Conservation (phyloP, 495 filamentous ascomycete species). For the Lindgomyces ingoldianus region DNA sequence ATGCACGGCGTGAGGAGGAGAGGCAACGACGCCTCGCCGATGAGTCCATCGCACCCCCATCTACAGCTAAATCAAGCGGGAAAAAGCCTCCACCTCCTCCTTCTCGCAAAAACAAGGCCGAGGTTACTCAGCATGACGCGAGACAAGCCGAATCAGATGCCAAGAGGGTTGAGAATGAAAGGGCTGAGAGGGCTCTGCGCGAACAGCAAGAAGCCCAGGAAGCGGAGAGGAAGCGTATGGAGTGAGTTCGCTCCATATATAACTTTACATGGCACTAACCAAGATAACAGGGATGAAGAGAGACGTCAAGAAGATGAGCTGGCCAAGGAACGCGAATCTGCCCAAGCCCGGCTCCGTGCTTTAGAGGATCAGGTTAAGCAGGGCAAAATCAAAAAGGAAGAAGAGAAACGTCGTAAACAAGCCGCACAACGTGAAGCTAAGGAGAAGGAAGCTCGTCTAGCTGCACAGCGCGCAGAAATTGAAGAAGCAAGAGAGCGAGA, state of each 20-base stretch:
- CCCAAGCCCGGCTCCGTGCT: conserved; percentile 78
- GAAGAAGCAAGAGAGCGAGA: conserved; percentile 88
- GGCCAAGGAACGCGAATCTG: conserved; percentile 73
- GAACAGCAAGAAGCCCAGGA: conserved; percentile 80
- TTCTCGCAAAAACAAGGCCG: conserved; percentile 69
- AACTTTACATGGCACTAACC: conserved; percentile 24
- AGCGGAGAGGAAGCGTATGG: conserved; percentile 69
- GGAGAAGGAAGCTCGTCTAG: conserved; percentile 83
- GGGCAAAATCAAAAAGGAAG: conserved; percentile 95
- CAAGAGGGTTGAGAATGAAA: conserved; percentile 47
- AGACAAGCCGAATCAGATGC: conserved; percentile 46
- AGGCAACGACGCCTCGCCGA: conserved; percentile 82
- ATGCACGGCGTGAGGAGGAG: conserved; percentile 84
- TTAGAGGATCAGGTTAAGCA: conserved; percentile 91
- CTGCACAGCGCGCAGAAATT: conserved; percentile 85
- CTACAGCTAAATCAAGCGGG: conserved; percentile 53
- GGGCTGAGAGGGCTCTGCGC: conserved; percentile 56
- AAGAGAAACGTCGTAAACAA: conserved; percentile 89
- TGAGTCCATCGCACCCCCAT: conserved; percentile 68
- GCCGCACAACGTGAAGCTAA: conserved; percentile 82
- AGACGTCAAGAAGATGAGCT: conserved; percentile 76
- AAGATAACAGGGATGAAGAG: conserved; percentile 67
- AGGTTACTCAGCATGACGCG: conserved; percentile 53
- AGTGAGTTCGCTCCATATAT: conserved; percentile 64
- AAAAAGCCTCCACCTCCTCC: conserved; percentile 86